phyloP scores from a whole-genome alignment of 2,329 filamentous ascomycete genomes.

The Elsinoe necatrix region DNA sequence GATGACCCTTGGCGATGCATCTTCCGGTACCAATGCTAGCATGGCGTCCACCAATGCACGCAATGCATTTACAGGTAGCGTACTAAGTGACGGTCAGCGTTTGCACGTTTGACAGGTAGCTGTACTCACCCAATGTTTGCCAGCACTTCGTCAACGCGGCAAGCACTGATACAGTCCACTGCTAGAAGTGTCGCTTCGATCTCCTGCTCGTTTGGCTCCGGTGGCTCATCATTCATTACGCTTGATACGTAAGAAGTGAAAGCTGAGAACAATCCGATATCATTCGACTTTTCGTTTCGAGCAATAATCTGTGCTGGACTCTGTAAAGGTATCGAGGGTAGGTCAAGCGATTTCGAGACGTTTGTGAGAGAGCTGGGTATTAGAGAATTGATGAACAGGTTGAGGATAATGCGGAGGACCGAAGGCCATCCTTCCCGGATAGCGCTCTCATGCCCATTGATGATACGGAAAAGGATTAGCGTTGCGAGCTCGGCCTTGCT shows the following conservation, averaged over 20 bases:
- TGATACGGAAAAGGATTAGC: conserved; percentile 87
- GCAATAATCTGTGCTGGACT: conserved; percentile 89
- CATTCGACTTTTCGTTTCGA: conserved; percentile 65
- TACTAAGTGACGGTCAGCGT: conserved; percentile 35
- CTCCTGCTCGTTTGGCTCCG: conserved; percentile 94
- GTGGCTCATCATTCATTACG: conserved; percentile 94
- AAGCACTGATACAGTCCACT: conserved; percentile 87
- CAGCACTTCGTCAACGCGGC: conserved; percentile 73
- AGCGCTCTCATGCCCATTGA: conserved; percentile 72
- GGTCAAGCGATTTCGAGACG: conserved; percentile 56
- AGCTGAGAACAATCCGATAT: conserved; percentile 83
- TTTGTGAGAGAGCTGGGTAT: conserved; percentile 69
- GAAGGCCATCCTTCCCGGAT: conserved; percentile 71
- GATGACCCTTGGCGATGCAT: conserved; percentile 71
- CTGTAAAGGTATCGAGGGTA: conserved; percentile 79
- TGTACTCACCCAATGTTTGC: conserved; percentile 65
- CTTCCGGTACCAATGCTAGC: conserved; percentile 77
- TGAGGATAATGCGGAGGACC: conserved; percentile 83
- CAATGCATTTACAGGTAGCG: conserved; percentile 52
- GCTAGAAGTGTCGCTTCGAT: conserved; percentile 91
- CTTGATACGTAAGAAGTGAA: conserved; percentile 97
- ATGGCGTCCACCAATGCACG: conserved; percentile 62
- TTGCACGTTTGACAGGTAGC: no score
- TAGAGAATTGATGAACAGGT: conserved; percentile 91
- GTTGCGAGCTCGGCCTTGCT: conserved; percentile 90